Base-by-base conservation (phyloP, 495 filamentous ascomycete species). In the Pyrenula aspistea region DNA sequence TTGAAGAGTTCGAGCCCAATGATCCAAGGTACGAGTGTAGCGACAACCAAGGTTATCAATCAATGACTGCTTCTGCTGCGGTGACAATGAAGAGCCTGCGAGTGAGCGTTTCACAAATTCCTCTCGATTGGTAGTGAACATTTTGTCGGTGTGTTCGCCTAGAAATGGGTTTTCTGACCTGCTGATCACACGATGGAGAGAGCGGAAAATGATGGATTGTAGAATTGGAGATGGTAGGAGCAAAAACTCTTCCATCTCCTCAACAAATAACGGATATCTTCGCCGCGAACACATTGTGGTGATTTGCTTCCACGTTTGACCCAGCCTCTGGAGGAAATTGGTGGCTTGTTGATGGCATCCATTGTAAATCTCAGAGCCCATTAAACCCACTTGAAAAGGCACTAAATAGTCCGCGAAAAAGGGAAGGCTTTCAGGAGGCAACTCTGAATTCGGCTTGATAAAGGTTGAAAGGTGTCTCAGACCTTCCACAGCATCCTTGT, bases 131-230 rank as follows among this genome's bases (percentile, higher is more conserved):
- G 8, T 4, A 42, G 4, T 42, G 31, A 42, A 42, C 4, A 42
- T 4, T 15, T 42, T 42, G 15, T 42, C 31, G 15, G 31, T 42
- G 71, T 56, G 22, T 63, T 63, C 20, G 15, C 31, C 31, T 15
- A 42, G 31, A 15, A 42, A 42, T 8, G 8, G 4, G 15, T 42
- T 42, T 15, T 15, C 31, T 42, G 31, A 42, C 31, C 31, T 15
- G 15, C 31, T 42, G 15, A 42, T 15, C 31, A 42, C 15, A 15
- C 68, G 62, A 24, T 77, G 70, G 10, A 77, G 73, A 0, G 83
- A 79, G 20, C 75, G 74, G 57, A 85, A 88, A 15, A 86, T 67
- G 48, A 86, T 78, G 1, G 58, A 65, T 60, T 86, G 79, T 11
- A 89, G 58, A 2, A 75, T 69, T 0, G 76, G 70, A 0, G 86